Conservation (phyloP, 1,139 yeast species). For the Saccharomyces hybrid region DNA sequence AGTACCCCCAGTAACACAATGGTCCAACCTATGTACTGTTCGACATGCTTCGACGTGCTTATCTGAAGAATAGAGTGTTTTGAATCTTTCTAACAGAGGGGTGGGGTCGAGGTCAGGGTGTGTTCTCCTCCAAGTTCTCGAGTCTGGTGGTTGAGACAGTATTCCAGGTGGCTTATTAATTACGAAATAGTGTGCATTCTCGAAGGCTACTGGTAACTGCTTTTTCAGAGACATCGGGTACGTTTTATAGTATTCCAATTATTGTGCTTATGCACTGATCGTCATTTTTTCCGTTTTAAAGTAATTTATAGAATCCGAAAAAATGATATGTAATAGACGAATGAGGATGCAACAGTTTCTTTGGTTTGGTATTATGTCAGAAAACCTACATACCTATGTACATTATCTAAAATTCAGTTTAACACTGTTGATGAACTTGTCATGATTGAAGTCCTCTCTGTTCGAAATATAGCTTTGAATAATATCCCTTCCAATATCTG, state of each 20-base stretch:
- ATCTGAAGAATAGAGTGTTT: conserved; percentile 4
- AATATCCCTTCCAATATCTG: conserved; percentile 56
- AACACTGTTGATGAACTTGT: conserved; percentile 25
- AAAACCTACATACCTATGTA: conserved; percentile 4
- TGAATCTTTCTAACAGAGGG: conserved; percentile 16
- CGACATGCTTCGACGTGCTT: conserved; percentile 13
- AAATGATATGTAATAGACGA: not conserved
- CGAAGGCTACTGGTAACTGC: conserved; percentile 11
- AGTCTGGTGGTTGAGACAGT: conserved; percentile 22
- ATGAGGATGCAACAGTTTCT: not conserved
- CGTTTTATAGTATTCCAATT: not conserved
- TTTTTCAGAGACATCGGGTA: not conserved
- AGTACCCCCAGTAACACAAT: conserved; percentile 36
- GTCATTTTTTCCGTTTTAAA: not conserved
- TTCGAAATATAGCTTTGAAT: conserved; percentile 64
- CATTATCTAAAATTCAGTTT: conserved; percentile 16
- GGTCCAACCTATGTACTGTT: conserved; percentile 35
- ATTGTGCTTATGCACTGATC: not conserved
- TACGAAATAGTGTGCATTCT: conserved; percentile 19
- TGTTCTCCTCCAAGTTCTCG: conserved; percentile 8
- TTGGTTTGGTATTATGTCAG: not conserved
- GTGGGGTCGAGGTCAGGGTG: conserved; percentile 11
- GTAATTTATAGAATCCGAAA: not conserved
- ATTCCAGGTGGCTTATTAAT: conserved; percentile 26
- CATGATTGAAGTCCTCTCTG: conserved; percentile 56